Conservation (phyloP, 176 grass and related monocot genomes). For the Aegilops umbellulata region DNA sequence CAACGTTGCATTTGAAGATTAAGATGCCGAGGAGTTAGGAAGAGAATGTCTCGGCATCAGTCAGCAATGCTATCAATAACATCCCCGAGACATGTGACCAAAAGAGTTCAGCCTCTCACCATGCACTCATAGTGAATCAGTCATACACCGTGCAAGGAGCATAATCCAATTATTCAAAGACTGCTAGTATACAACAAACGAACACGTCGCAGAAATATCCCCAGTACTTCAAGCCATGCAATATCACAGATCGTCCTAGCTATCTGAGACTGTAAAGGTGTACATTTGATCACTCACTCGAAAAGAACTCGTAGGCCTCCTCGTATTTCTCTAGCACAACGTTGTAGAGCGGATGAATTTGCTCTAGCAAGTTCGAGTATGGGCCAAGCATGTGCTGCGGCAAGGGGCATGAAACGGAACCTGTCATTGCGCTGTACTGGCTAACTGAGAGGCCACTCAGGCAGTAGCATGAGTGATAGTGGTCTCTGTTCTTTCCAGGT, state of each 20-base stretch:
- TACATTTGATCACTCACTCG: conserved; percentile 18
- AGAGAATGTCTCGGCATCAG: neutral
- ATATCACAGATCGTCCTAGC: neutral
- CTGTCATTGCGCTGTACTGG: conserved; percentile 59
- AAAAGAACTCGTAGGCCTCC: conserved; percentile 69
- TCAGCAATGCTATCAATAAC: neutral
- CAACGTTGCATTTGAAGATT: neutral
- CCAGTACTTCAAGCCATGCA: neutral
- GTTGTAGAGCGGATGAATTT: conserved; percentile 77
- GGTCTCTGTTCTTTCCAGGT: conserved; percentile 79
- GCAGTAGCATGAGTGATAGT: conserved; percentile 94
- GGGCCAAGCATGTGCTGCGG: conserved; percentile 72
- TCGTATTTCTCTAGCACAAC: conserved; percentile 64
- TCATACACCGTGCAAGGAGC: neutral
- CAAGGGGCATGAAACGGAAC: conserved; percentile 46
- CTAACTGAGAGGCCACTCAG: conserved; percentile 80
- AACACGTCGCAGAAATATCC: neutral
- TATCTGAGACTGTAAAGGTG: neutral
- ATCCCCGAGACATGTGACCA: neutral
- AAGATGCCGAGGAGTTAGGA: neutral
- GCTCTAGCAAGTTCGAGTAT: conserved; percentile 85
- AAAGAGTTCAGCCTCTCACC: neutral
- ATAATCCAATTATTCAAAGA: neutral
- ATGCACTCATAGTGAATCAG: neutral
- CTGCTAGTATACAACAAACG: neutral